These are phyloP conservation scores for Chrysosphaeria jannelii DNA, from an alignment of 2,329 filamentous ascomycete species.

Conservation along the genomic window DNA sequence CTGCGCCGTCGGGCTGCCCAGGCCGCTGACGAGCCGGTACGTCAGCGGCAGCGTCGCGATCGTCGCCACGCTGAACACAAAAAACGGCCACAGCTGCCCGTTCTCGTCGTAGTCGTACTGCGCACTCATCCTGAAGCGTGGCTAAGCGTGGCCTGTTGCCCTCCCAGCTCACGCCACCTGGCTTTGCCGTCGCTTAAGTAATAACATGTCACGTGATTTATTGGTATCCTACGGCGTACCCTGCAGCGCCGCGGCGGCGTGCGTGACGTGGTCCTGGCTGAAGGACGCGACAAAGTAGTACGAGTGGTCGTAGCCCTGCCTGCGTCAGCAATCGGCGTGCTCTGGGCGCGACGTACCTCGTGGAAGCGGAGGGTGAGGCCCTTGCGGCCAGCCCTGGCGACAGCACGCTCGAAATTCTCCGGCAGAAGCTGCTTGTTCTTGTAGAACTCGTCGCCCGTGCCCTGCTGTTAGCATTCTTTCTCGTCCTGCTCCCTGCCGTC, in stretches of 20 bases:
- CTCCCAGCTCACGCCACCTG: too few species aligned
- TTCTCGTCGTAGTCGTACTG: constrained; percentile 98
- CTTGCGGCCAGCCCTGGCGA: constrained; percentile 40
- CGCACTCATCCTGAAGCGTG: constrained; percentile 41
- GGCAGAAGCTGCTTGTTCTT: constrained; percentile 77
- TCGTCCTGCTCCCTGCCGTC: too few species aligned
- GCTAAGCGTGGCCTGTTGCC: too few species aligned
- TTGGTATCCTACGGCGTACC: too few species aligned
- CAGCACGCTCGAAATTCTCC: constrained; percentile 67
- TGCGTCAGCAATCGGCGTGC: neutral
- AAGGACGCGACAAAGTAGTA: constrained; percentile 94
- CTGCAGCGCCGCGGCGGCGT: constrained; percentile 65
- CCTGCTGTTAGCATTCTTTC: too few species aligned
- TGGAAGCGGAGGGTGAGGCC: constrained; percentile 62
- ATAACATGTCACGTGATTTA: too few species aligned
- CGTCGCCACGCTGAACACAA: constrained; percentile 69
- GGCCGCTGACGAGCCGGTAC: constrained; percentile 59
- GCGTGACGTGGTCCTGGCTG: constrained; percentile 65
- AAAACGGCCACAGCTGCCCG: constrained; percentile 97
- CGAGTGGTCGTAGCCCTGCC: constrained; percentile 67
- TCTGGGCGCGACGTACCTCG: constrained; percentile 14
- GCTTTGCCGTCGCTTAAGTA: too few species aligned
- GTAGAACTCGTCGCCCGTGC: constrained; percentile 89
- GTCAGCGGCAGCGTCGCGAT: constrained; percentile 76
- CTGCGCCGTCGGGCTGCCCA: constrained; percentile 44